These are phyloP conservation scores for Rugosomyces carneus DNA, from an alignment of 1,284 basidiomycete genomes.

Conservation along the genomic window DNA sequence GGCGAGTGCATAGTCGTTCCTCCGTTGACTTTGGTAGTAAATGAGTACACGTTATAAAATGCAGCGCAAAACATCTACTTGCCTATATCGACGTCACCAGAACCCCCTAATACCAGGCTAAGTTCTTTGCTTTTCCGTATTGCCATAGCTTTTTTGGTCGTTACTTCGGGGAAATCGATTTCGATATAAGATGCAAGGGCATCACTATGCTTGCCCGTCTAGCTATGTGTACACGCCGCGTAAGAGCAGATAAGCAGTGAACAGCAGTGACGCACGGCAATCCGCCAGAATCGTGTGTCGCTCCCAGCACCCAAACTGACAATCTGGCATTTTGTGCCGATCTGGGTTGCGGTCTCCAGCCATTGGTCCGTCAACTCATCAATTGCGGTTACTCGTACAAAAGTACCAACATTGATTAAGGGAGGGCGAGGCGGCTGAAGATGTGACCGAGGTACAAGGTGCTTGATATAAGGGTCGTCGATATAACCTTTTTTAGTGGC, in stretches of 20 bases:
- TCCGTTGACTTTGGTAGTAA: constrained; percentile 46
- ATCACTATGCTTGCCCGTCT: constrained; percentile 49
- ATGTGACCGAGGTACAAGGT: constrained; percentile 60
- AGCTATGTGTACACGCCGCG: constrained; percentile 21
- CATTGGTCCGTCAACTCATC: constrained; percentile 78
- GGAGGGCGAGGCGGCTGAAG: constrained; percentile 67
- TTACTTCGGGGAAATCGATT: constrained; percentile 85
- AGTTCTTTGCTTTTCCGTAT: constrained; percentile 70
- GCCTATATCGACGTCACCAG: constrained; percentile 21
- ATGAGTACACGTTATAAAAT: constrained; percentile 8
- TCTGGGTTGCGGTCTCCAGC: constrained; percentile 38
- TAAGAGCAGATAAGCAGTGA: background rate
- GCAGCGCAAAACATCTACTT: background rate
- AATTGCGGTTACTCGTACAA: constrained; percentile 76
- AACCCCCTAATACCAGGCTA: constrained; percentile 44
- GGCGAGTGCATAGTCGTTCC: constrained; percentile 62
- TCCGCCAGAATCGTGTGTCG: constrained; percentile 89
- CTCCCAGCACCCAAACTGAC: constrained; percentile 90
- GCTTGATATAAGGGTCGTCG: constrained; percentile 60
- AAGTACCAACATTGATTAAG: constrained; percentile 94
- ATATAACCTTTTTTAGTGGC: constrained; percentile 76
- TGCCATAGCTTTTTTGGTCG: constrained; percentile 76
- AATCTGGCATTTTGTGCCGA: constrained; percentile 61
- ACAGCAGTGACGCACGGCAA: constrained; percentile 55
- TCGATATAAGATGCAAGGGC: constrained; percentile 70